Conservation (phyloP, 768 basidiomycete genomes). For the Trametes cingulata region DNA sequence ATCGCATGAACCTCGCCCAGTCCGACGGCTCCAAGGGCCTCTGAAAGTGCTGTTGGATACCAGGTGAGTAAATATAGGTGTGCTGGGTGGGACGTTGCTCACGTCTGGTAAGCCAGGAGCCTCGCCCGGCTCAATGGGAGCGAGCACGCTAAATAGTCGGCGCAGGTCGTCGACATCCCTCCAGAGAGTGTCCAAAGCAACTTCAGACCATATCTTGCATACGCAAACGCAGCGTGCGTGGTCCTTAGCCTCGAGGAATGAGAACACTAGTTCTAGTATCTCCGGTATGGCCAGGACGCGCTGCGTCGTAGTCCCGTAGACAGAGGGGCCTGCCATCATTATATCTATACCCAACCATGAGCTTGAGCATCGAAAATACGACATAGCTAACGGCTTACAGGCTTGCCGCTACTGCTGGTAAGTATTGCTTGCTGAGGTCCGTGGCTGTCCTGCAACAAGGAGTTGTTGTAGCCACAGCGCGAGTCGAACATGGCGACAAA, state of each 20-base stretch:
- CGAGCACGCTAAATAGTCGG: conserved; percentile 49
- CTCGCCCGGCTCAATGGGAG: conserved; percentile 38
- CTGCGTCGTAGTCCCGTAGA: conserved; percentile 22
- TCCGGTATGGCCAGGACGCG: conserved; percentile 59
- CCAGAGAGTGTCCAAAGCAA: conserved; percentile 62
- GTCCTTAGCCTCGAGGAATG: conserved; percentile 41
- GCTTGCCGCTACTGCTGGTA: too few relatives aligned
- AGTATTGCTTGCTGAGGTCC: too few relatives aligned
- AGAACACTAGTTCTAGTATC: conserved; percentile 58
- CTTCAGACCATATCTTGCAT: conserved; percentile 59
- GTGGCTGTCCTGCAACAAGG: too few relatives aligned
- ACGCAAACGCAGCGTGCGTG: conserved; percentile 52
- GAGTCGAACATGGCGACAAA: too few relatives aligned
- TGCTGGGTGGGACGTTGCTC: background rate
- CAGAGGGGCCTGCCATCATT: background rate
- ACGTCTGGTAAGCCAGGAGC: conserved; percentile 5
- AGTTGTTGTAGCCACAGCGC: too few relatives aligned
- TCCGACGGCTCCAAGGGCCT: conserved; percentile 47
- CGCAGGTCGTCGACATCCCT: conserved; percentile 48
- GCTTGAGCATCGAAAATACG: too few relatives aligned
- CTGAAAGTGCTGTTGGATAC: conserved; percentile 13
- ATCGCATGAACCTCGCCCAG: conserved; percentile 57
- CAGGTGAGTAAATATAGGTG: background rate
- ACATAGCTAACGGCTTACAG: too few relatives aligned
- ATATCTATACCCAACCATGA: too few relatives aligned